Evolutionary conservation across 2,329 filamentous ascomycete species (phyloP), one percentile per base, ranked within the genome.

Genomic region (Fusarium acutatum): DNA sequence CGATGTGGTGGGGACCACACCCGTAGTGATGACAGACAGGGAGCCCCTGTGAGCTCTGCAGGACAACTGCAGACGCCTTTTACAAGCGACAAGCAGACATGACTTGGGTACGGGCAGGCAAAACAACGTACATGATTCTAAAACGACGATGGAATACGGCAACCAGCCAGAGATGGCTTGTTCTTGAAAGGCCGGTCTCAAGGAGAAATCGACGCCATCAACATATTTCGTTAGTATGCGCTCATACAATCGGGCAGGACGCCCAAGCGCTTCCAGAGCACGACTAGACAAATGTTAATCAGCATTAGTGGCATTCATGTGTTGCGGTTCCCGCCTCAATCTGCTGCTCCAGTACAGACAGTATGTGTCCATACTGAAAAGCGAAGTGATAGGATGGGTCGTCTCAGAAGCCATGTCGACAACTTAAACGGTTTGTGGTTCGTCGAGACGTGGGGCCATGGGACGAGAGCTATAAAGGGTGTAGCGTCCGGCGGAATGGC

Each of bases 401-500:
- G 65, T 71, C 69, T 64, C 71, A 69, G 49, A 67, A 63, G 58
- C 64, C 53, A 63, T 54, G 53, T 62, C 56, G 58, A 64, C 68
- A 67, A 56, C 66, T 61, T 74, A 43, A 53, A 65, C 49, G 52
- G 53, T 40, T 44, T 64, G 70, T 77, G 71, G 75, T 77, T 75
- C 56, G 70, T 74, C 72, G 52, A 73, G 71, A 69, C 73, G 71
- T 77, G 74, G 76, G 69, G 70, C 74, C 76, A 71, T 77, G 76
- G 69, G 69, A 67, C 67, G 69, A 76, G 73, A 70, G 69, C 74
- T 68, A 60, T 60, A 77, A 78, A 67, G 68, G 76, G 76, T 71
- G 76, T 78, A 77, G 76, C 62, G 73, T 68, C 74, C 71, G 73
- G 73, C 68, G 73, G 75, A 72, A 78, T 78, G 76, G 76, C 76